Base-by-base conservation (phyloP, 2,329 filamentous ascomycete genomes). In the Pyricularia pennisetigena region DNA sequence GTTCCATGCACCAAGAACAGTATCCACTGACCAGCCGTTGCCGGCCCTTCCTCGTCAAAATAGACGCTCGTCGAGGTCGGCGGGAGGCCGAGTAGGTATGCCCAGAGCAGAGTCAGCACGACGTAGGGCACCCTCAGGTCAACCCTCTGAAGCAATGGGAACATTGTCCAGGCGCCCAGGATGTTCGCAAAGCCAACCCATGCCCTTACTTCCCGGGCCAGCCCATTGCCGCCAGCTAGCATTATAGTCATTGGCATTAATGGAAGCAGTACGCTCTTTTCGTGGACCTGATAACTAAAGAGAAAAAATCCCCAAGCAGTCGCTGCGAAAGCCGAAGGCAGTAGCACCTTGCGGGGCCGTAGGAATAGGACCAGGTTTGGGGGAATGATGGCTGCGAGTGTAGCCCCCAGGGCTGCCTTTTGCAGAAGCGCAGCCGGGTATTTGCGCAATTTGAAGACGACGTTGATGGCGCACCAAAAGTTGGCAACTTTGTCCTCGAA, bases 401-500 rank as follows among this genome's bases (percentile, higher is more conserved):
- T 99, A 1, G 90, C 85, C 0, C 85, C 80, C 1, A 97, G 83
- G 2, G 95, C 92, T 1, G 88, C 86, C 67, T 87, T 87, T 76
- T 97, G 93, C 32, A 99, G 86, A 6, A 93, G 77, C 8, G 85
- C 83, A 2, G 87, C 78, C 0, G 92, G 88, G 72, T 93, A 95
- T 23, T 86, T 81, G 70, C 91, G 86, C 54, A 99, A 86, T 79
- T 99, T 99, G 80, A 97, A 84, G 68, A 96, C 84, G 0, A 95
- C 90, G 76, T 98, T 96, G 68, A 94, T 83, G 4, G 93, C 90
- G 76, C 95, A 99, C 95, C 95, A 99, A 74, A 97, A 90, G 76
- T 99, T 99, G 74, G 95, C 95, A 24, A 99, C 96, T 79, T 99
- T 99, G 81, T 98, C 95, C 79, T 99, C 96, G 74, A 98, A 99